Evolutionary conservation across 495 filamentous ascomycete genomes (phyloP).

Genomic region (Bacidia rubella): DNA sequence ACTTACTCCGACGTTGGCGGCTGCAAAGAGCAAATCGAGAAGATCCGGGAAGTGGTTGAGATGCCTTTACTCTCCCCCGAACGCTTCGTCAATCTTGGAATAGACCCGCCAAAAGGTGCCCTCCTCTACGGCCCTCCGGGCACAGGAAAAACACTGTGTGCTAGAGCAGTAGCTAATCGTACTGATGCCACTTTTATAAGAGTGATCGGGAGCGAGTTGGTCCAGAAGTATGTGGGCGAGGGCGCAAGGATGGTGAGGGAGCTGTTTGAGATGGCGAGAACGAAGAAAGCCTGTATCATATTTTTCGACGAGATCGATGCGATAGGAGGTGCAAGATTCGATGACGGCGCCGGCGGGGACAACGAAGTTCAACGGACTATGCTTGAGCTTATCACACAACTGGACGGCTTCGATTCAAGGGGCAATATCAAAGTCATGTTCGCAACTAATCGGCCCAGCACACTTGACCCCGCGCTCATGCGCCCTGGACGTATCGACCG

Average conservation of each 20-base stretch:
- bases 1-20: slow-evolving; percentile 98
- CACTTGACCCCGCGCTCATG: slow-evolving; percentile 91
- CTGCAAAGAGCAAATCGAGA: slow-evolving; percentile 99
- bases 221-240: slow-evolving; percentile 98
- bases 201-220: slow-evolving; percentile 91
- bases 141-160: slow-evolving; percentile 96
- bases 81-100: slow-evolving; percentile 91
- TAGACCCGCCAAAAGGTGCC: slow-evolving; percentile 96
- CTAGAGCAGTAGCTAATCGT: slow-evolving; percentile 89
- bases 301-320: slow-evolving; percentile 99
- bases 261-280: slow-evolving; percentile 98
- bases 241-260: slow-evolving; percentile 97
- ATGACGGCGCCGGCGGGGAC: slow-evolving; percentile 93
- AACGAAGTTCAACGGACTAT: slow-evolving; percentile 99
- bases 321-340: slow-evolving; percentile 94
- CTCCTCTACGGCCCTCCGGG: slow-evolving; percentile 93
- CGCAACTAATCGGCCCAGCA: slow-evolving; percentile 92
- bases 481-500: slow-evolving; percentile 93
- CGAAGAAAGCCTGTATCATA: slow-evolving; percentile 99
- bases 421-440: slow-evolving; percentile 99
- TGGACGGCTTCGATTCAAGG: slow-evolving; percentile 93
- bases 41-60: slow-evolving; percentile 94
- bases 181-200: slow-evolving; percentile 98
- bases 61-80: slow-evolving; percentile 95
- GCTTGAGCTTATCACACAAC: slow-evolving; percentile 94